A percentile compares a stretch with the other conserved stretches of the same genome.
These are phyloP conservation scores for Clohesyomyces aquaticus DNA, from an alignment of 495 filamentous ascomycete genomes.

Conservation along the genomic window DNA sequence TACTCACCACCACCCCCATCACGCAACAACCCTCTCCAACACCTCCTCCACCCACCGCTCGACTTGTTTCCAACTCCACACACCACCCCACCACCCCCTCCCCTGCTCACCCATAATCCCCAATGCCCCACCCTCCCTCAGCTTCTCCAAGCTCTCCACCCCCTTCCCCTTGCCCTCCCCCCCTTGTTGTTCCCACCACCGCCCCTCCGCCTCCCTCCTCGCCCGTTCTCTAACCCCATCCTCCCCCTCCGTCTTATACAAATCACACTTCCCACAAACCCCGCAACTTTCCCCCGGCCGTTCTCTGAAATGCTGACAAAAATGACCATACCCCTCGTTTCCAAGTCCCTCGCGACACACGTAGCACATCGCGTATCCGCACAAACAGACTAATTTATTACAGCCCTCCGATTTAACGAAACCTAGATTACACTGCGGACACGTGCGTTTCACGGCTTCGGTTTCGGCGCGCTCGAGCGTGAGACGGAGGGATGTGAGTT, in stretches of 20 bases:
- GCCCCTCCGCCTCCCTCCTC: conserved; percentile 75
- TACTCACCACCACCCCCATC: neutral
- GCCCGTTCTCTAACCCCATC: conserved; percentile 75
- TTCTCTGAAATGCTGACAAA: conserved; percentile 94
- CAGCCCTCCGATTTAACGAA: conserved; percentile 93
- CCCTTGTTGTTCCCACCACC: conserved; percentile 77
- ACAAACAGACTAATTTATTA: conserved; percentile 97
- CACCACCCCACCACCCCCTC: conserved; percentile 9
- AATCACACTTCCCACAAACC: conserved; percentile 84
- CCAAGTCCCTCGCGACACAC: conserved; percentile 68
- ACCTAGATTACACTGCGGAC: conserved; percentile 82
- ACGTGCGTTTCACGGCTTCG: conserved; percentile 92
- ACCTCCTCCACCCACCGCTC: conserved; percentile 37
- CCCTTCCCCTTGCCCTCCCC: conserved; percentile 46
- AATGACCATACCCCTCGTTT: conserved; percentile 80
- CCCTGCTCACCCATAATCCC: conserved; percentile 1
- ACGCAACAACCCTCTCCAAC: conserved; percentile 38
- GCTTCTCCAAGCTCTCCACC: conserved; percentile 12
- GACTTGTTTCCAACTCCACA: conserved; percentile 28
- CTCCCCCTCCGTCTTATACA: conserved; percentile 86
- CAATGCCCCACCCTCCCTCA: conserved; percentile 21
- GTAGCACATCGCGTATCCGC: conserved; percentile 98
- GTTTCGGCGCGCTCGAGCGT: conserved; percentile 90
- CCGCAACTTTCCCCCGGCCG: conserved; percentile 68
- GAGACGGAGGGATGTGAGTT: conserved; percentile 72